Evolutionary conservation across 202 grass and related monocot species (phyloP), one percentile per base, ranked within the genome.

Genomic region (Zoysia matrella): DNA sequence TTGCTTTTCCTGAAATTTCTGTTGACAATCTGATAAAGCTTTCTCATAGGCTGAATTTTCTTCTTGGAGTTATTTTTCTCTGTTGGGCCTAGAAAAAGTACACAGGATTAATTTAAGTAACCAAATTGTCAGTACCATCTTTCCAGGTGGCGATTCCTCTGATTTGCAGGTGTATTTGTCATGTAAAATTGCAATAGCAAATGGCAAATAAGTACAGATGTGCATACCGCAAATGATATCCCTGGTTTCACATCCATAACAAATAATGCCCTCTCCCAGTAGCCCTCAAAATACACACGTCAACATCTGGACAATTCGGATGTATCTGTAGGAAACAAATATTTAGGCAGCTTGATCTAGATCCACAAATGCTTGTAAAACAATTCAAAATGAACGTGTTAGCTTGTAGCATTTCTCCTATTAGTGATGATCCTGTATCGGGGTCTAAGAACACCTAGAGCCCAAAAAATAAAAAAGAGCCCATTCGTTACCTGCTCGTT

Each of bases 1-100:
- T 81, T 84, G 55, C 51, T 85, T 98, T 61, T 95, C 90, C 67
- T 91, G 78, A 88, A 98, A 88, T 36, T 36, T 36, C 30, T 36
- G 30, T 36, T 36, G 30, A 36, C 30, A 36, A 36, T 36, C 30
- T 36, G 30, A 36, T 36, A 36, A 36, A 36, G 90, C 90, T 80
- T 98, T 95, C 84, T 98, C 88, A 40, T 98, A 95, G n/a, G 88
- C 92, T 48, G 75, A 65, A 93, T 93, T 95, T 89, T 98, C 95
- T 87, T 93, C 86, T 82, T 90, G 90, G 43, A 39, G 73, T 69
- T 63, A 88, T 44, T 67, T 91, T 90, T 88, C 92, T 91, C 52
- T 91, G 86, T 72, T 91, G 88, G 12, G 92, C 86, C 95, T 98
- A 62, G 47, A 88, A 8, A 91, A 78, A 78, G 36, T 60, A 54